Conservation (phyloP, 352 stramenopile genomes). For the Pythium guiyangense region DNA sequence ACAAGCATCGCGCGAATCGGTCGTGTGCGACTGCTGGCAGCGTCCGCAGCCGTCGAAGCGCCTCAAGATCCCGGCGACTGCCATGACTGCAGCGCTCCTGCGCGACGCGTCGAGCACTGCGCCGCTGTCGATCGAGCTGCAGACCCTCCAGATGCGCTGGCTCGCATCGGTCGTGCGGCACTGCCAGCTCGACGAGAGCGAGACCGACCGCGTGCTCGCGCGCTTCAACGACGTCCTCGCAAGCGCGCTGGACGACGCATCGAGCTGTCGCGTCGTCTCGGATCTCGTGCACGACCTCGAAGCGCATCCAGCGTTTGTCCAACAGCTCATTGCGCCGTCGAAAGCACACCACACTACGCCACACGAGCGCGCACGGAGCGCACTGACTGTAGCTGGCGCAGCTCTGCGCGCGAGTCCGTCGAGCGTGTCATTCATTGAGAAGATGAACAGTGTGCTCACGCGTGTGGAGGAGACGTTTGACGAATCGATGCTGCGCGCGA, state of each 20-base stretch:
- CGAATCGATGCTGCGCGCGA: conserved; percentile 14
- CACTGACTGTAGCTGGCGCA: not conserved
- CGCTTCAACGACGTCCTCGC: conserved; percentile 16
- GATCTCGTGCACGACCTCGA: conserved; percentile 9
- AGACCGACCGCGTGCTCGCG: conserved; percentile 15
- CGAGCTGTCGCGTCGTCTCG: conserved; percentile 5
- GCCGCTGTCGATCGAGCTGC: conserved; percentile 12
- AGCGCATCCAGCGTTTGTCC: conserved; percentile 6
- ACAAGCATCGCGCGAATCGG: not conserved
- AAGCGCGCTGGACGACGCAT: conserved; percentile 1
- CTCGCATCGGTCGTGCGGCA: conserved; percentile 37
- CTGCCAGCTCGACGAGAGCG: conserved; percentile 28
- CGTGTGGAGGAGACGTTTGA: conserved; percentile 28
- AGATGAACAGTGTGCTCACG: conserved; percentile 25
- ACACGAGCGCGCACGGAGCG: not conserved
- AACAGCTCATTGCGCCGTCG: conserved; percentile 30
- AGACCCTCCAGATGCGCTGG: conserved; percentile 18
- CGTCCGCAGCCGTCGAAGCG: not conserved
- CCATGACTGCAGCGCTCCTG: conserved; percentile 20
- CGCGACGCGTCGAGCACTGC: not conserved
- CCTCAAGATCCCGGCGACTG: conserved; percentile 21
- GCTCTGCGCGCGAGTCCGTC: not conserved
- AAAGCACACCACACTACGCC: conserved; percentile 4
- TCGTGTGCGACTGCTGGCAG: conserved; percentile 9
- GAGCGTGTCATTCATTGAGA: conserved; percentile 25